Percentiles rank a stretch among this genome's conserved stretches.
phyloP scores from a whole-genome alignment of 768 basidiomycete species.

The Sarcodon aspratus region DNA sequence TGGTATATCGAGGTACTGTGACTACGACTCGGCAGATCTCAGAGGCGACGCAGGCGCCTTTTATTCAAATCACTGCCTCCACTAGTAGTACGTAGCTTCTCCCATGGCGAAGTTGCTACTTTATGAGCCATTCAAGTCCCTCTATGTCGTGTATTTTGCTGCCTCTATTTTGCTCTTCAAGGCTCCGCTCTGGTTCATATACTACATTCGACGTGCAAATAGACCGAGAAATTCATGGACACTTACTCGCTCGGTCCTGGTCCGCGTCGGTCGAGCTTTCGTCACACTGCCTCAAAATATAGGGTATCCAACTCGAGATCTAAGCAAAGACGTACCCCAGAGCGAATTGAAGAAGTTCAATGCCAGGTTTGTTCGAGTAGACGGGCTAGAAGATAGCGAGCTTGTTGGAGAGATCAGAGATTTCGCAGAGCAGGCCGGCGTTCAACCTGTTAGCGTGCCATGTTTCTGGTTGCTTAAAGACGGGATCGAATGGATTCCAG shows the following conservation, averaged over 20 bases:
- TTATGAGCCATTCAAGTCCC: constrained; percentile 7
- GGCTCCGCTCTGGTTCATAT: constrained; percentile 5
- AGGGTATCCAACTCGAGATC: not conserved
- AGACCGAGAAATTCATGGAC: constrained; percentile 5
- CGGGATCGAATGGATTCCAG: constrained; percentile 4
- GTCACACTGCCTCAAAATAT: not conserved
- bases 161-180: constrained; percentile 2
- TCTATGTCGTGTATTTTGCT: constrained; percentile 5
- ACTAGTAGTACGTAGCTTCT: too few relatives aligned
- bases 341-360: not conserved
- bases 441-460: constrained; percentile 9
- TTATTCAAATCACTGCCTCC: too few relatives aligned
- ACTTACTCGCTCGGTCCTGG: constrained; percentile 2
- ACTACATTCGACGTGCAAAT: constrained; percentile 2
- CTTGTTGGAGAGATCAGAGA: constrained; percentile 15
- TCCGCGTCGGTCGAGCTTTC: constrained; percentile 1
- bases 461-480: constrained; percentile 14
- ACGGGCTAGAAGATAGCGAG: constrained; percentile 3
- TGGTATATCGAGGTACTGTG: too few relatives aligned
- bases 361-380: constrained; percentile 8
- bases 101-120: not conserved
- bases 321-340: constrained; percentile 1
- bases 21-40: too few relatives aligned
- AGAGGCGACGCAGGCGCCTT: too few relatives aligned
- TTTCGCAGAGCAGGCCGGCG: constrained; percentile 11